Conservation (phyloP, 2,329 filamentous ascomycete species). For the Diaporthe destruens region DNA sequence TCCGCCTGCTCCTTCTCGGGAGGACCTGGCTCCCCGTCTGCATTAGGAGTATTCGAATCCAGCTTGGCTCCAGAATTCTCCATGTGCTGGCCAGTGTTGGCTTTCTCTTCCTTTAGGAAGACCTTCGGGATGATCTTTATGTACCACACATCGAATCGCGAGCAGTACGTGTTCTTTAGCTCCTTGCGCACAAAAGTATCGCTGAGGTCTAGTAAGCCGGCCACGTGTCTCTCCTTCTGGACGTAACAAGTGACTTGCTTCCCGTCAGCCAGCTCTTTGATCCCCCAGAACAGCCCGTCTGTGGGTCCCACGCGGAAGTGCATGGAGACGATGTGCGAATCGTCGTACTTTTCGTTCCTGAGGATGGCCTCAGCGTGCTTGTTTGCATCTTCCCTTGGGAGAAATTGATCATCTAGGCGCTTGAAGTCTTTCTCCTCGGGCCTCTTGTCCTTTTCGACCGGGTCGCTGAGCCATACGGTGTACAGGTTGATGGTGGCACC, state of each 20-base stretch:
- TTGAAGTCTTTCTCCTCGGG: background rate
- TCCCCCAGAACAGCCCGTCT: constrained; percentile 22
- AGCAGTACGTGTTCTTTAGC: constrained; percentile 30
- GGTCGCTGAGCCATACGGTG: constrained; percentile 31
- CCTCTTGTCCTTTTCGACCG: background rate
- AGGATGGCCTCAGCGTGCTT: constrained; percentile 35
- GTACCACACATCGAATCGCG: constrained; percentile 31
- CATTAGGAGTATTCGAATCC: background rate
- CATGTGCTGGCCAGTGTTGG: background rate
- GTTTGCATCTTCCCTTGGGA: constrained; percentile 29
- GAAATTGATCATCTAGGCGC: constrained; percentile 26
- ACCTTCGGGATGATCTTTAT: constrained; percentile 9
- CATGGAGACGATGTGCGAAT: constrained; percentile 16
- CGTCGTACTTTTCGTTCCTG: background rate
- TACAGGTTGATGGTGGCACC: constrained; percentile 20
- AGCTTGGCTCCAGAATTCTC: background rate
- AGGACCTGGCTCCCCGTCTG: background rate
- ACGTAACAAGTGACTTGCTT: constrained; percentile 28
- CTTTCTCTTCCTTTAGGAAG: constrained; percentile 4
- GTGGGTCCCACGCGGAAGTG: constrained; percentile 15
- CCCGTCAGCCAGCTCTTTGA: constrained; percentile 25
- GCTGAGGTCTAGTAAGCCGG: constrained; percentile 27
- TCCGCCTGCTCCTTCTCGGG: background rate
- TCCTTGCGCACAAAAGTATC: constrained; percentile 33
- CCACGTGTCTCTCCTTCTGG: constrained; percentile 18